A percentile compares a stretch with the other conserved stretches of the same genome.
Conservation (phyloP, 2,329 filamentous ascomycete species). For the Fusarium sublunatum region DNA sequence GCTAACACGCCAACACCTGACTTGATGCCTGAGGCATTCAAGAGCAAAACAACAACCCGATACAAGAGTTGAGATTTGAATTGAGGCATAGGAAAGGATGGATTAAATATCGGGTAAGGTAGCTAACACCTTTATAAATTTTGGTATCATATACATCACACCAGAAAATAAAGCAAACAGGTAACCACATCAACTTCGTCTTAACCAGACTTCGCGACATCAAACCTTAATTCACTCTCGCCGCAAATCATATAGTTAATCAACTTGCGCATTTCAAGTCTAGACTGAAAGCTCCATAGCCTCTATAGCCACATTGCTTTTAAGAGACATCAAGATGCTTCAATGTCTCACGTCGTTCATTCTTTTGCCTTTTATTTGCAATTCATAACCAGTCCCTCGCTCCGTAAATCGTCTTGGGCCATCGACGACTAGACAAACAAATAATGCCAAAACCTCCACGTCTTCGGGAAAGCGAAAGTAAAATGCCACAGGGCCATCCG, state of each 20-base stretch:
- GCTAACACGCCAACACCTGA: constrained; percentile 28
- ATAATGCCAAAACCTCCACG: constrained; percentile 39
- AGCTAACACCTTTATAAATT: too few relatives aligned
- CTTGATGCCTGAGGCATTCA: constrained; percentile 38
- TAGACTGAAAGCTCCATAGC: constrained; percentile 26
- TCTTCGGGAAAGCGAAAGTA: constrained; percentile 43
- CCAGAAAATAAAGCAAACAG: too few relatives aligned
- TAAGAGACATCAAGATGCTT: constrained; percentile 25
- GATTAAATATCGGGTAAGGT: too few relatives aligned
- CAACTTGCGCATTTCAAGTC: constrained; percentile 39
- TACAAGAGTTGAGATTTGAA: too few relatives aligned
- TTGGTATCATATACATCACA: too few relatives aligned
- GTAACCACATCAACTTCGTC: background rate
- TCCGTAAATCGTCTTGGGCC: constrained; percentile 42
- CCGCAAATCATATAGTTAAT: constrained; percentile 18
- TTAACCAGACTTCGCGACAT: background rate
- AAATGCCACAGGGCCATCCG: constrained; percentile 44
- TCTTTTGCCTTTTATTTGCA: constrained; percentile 34
- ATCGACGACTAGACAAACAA: constrained; percentile 32
- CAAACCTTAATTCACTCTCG: too few relatives aligned
- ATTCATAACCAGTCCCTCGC: constrained; percentile 36
- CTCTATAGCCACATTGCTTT: constrained; percentile 13
- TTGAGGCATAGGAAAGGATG: too few relatives aligned
- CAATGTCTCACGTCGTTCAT: constrained; percentile 31
- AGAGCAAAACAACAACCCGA: background rate